Evolutionary conservation across 1,284 basidiomycete species (phyloP).

Genomic region (Puccinia novopanici): DNA sequence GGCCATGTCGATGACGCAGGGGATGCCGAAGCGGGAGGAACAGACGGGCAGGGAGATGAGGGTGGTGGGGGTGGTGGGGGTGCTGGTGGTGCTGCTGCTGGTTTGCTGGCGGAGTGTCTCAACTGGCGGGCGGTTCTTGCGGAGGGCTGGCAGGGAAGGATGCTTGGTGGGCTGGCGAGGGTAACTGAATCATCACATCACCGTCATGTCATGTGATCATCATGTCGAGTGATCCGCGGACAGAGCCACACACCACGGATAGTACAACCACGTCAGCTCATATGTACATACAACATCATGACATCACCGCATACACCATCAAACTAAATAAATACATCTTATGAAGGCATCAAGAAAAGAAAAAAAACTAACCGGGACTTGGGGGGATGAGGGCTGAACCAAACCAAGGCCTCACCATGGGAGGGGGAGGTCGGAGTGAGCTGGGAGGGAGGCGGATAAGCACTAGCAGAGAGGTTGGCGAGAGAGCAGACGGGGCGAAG

Average conservation of each 20-base stretch:
- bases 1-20: conserved; percentile 52
- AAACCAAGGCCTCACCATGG: not conserved
- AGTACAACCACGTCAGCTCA: no score
- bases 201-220: no score
- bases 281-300: not conserved
- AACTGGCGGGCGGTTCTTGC: not conserved
- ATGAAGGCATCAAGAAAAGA: not conserved
- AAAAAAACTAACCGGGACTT: not conserved
- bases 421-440: not conserved
- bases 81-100: not conserved
- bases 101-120: not conserved
- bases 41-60: conserved; percentile 38
- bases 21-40: conserved; percentile 44
- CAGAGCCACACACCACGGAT: no score
- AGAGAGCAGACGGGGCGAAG: not conserved
- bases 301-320: not conserved
- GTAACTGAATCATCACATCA: not conserved
- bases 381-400: not conserved
- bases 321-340: not conserved
- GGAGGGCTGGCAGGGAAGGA: conserved; percentile 27
- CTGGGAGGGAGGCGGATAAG: not conserved
- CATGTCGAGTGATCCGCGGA: no score
- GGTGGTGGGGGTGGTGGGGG: not conserved
- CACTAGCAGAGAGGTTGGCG: no score
- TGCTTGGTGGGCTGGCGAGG: not conserved